Evolutionary conservation across 2,329 filamentous ascomycete genomes (phyloP).

Genomic region (Arthroderma sp.): DNA sequence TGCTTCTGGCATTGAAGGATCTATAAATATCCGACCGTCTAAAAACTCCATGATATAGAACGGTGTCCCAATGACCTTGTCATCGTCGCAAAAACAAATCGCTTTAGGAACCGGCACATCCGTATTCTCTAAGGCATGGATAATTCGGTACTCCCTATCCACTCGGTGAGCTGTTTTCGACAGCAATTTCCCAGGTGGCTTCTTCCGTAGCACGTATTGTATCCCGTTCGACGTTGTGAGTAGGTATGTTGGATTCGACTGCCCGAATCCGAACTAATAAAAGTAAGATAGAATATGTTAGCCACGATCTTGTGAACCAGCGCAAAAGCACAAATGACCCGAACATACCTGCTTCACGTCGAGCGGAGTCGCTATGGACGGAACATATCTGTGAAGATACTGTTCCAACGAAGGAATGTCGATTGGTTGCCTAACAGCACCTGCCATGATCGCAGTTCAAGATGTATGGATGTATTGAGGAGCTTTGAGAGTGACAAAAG

Average conservation of each 20-base stretch:
- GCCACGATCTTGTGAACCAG: not conserved
- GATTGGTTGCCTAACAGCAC: constrained; percentile 78
- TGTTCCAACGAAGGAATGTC: constrained; percentile 65
- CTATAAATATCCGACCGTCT: constrained; percentile 84
- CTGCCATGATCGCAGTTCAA: constrained; percentile 50
- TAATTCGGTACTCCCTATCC: constrained; percentile 86
- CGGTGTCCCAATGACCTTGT: constrained; percentile 64
- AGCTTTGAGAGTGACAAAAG: too few relatives aligned
- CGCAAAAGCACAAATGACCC: not conserved
- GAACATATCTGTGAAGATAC: constrained; percentile 67
- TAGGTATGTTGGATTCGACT: constrained; percentile 95
- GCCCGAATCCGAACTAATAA: constrained; percentile 79
- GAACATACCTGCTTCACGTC: constrained; percentile 69
- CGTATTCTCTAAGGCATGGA: constrained; percentile 65
- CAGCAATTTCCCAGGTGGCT: constrained; percentile 85
- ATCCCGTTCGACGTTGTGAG: constrained; percentile 57
- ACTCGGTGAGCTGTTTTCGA: constrained; percentile 93
- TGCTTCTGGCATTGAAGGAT: constrained; percentile 66
- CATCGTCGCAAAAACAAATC: constrained; percentile 76
- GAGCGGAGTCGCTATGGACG: constrained; percentile 67
- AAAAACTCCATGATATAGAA: constrained; percentile 98
- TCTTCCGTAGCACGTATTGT: constrained; percentile 88
- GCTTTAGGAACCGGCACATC: constrained; percentile 77
- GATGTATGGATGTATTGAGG: too few relatives aligned
- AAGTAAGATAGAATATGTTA: not conserved